Evolutionary conservation across 768 basidiomycete species (phyloP), one percentile per base, ranked within the genome.

Genomic region (Pisolithus marmoratus): DNA sequence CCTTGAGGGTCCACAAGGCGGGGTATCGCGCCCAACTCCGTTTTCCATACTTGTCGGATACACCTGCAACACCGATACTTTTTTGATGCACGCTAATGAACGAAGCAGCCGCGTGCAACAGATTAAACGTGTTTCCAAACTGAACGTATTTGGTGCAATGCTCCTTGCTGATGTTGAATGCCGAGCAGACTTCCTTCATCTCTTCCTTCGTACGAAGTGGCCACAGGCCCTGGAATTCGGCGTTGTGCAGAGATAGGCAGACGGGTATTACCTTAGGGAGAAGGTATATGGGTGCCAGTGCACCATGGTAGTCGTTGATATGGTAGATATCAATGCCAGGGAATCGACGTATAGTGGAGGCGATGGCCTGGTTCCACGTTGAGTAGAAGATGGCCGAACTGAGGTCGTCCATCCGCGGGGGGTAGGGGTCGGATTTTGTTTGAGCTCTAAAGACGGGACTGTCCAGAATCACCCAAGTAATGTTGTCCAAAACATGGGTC

Each of bases 171-270:
- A 96, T 90, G 70, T 95, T 95, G 80, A 96, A 96, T 3, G 94
- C 94, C 3, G 94, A 94, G 67, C 94, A 96, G 44, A 96, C 94
- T 68, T 96, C 94, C 74, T 92, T 94, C 92, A 94, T 94, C 68
- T 96, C 94, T 64, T 94, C 93, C 74, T 95, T 95, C 36, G 94
- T 96, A 43, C 94, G 87, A 23, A 96, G 79, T 6, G 94, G 90
- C 94, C 94, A 95, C 23, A 94, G 79, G 71, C 94, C 94, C 66
- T 96, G 94, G 79, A 96, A 96, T 69, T 96, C 94, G 62, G 94
- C 94, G 59, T 96, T 96, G 76, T 96, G 94, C 31, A 96, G 78
- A 3, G 94, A 96, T 27, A 96, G 75, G 68, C 93, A 95, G 63
- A 84, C 80, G 0, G 94, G 93, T 44, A 95, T 72, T 54, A 96